phyloP scores from a whole-genome alignment of 352 stramenopile genomes.

The Globisporangium apiculatum region DNA sequence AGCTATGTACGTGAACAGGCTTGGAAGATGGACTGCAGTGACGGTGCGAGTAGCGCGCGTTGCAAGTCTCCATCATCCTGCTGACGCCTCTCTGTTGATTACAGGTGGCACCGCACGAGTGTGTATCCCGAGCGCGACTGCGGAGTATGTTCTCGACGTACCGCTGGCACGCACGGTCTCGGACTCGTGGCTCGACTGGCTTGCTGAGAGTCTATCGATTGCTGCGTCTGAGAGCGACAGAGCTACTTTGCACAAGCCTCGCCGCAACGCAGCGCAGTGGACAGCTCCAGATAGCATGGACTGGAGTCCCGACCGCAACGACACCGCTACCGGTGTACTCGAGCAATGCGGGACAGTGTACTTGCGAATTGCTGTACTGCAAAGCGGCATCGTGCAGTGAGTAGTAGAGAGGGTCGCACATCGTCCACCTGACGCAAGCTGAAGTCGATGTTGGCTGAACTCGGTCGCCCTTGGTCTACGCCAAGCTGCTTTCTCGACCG shows the following conservation, averaged over 20 bases:
- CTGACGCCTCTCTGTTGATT: background rate
- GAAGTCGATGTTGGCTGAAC: background rate
- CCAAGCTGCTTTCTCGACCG: no score
- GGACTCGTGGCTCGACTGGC: slow-evolving; percentile 11
- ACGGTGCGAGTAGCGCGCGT: no score
- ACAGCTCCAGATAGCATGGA: background rate
- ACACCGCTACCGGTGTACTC: background rate
- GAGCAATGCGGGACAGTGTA: slow-evolving; percentile 21
- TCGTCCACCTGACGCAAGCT: background rate
- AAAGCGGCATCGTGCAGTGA: slow-evolving; percentile 10
- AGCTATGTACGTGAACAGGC: slow-evolving; percentile 22
- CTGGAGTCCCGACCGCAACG: background rate
- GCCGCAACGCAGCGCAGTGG: no score
- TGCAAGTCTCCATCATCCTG: no score
- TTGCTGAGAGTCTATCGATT: slow-evolving; percentile 16
- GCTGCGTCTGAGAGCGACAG: background rate
- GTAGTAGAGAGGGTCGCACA: no score
- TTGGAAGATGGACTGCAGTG: no score
- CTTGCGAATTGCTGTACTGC: slow-evolving; percentile 26
- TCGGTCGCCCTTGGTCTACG: no score
- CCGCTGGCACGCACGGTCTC: slow-evolving; percentile 19
- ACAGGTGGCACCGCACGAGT: slow-evolving; percentile 29
- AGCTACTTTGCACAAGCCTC: no score
- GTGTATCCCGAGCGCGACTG: slow-evolving; percentile 21
- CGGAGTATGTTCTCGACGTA: slow-evolving; percentile 40